Percentiles rank a stretch among this genome's conserved stretches.
These are phyloP conservation scores for Kazachstania bromeliacearum DNA, from an alignment of 805 yeast species.

Conservation along the genomic window DNA sequence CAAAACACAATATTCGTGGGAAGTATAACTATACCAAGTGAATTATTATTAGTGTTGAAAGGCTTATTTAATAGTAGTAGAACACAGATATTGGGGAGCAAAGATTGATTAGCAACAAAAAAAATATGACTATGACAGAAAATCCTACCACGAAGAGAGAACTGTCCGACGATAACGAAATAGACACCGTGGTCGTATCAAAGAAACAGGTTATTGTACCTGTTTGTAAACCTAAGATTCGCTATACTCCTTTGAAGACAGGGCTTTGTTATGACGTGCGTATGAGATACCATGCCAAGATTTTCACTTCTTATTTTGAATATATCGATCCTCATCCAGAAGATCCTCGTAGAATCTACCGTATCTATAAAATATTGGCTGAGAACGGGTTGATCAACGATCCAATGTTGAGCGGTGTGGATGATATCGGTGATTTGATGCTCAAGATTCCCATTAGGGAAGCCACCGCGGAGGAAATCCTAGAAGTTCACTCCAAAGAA, in stretches of 20 bases:
- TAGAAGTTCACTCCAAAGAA: constrained; percentile 73
- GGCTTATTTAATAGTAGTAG: no score
- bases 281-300: constrained; percentile 94
- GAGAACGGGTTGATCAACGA: constrained; percentile 87
- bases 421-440: constrained; percentile 80
- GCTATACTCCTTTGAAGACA: constrained; percentile 69
- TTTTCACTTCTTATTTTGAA: constrained; percentile 83
- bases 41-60: no score
- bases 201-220: constrained; percentile 44
- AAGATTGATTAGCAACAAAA: no score
- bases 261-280: constrained; percentile 94
- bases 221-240: constrained; percentile 53
- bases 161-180: not conserved
- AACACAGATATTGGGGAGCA: no score
- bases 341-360: constrained; percentile 91
- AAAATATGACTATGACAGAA: not conserved
- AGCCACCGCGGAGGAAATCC: constrained; percentile 77
- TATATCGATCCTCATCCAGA: constrained; percentile 98
- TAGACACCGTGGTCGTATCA: constrained; percentile 13
- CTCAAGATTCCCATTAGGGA: constrained; percentile 82
- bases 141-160: not conserved
- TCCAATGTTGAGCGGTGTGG: constrained; percentile 55
- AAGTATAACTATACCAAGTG: no score
- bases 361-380: constrained; percentile 86
- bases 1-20: no score